These are phyloP conservation scores for Pleochaeta shiraiana DNA, from an alignment of 2,329 filamentous ascomycete species.

Conservation along the genomic window DNA sequence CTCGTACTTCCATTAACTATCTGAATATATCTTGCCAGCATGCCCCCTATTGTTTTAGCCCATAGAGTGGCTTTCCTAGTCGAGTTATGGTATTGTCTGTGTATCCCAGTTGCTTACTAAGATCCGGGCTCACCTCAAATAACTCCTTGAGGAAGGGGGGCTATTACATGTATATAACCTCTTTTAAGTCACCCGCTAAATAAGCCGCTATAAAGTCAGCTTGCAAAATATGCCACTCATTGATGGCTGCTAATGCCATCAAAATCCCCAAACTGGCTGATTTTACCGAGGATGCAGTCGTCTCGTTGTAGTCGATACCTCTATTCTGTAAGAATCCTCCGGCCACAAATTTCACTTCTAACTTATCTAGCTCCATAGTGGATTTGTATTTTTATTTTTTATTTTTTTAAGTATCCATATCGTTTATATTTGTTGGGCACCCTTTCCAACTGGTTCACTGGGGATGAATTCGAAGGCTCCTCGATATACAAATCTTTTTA, in stretches of 20 bases:
- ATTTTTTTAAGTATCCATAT: slow-evolving; percentile 1
- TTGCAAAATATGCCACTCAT: not conserved
- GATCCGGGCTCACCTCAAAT: not conserved
- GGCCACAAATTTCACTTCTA: not conserved
- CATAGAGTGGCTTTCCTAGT: not conserved
- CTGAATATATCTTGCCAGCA: not conserved
- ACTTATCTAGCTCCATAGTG: not conserved
- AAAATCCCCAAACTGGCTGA: not conserved
- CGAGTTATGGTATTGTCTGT: not conserved
- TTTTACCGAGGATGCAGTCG: not conserved
- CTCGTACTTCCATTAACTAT: not conserved
- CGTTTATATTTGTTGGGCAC: too few relatives aligned
- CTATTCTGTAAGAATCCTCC: not conserved
- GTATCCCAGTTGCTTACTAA: not conserved
- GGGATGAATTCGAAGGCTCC: not conserved
- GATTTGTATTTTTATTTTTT: slow-evolving; percentile 1
- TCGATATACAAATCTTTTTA: not conserved
- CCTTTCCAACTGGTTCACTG: too few relatives aligned
- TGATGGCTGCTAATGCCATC: slow-evolving; percentile 1
- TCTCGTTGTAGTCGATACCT: not conserved
- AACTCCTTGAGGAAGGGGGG: not conserved
- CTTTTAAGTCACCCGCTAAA: not conserved
- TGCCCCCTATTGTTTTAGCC: not conserved
- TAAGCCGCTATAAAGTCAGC: not conserved
- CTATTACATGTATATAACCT: not conserved